phyloP scores from a whole-genome alignment of 257 asterid genomes.

The Cruciata laevipes region DNA sequence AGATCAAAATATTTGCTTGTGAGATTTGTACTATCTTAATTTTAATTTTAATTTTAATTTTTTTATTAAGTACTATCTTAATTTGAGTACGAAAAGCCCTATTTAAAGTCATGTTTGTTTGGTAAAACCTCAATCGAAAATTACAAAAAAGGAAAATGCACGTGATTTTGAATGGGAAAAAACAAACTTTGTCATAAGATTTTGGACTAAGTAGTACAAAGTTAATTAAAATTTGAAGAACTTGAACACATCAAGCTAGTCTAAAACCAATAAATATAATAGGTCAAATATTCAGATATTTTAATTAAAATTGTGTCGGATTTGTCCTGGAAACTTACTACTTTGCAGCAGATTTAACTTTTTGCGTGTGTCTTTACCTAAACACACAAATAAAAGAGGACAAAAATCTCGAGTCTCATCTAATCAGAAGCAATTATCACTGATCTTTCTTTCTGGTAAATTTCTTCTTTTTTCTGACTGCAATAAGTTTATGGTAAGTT shows the following conservation, averaged over 20 bases:
- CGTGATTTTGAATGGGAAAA: conserved; percentile 36
- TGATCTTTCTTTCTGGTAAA: background rate
- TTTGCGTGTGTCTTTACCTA: conserved; percentile 18
- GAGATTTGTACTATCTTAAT: background rate
- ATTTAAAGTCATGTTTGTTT: background rate
- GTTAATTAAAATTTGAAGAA: background rate
- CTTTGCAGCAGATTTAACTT: conserved; percentile 2
- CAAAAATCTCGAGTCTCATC: background rate
- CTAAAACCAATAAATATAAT: conserved; percentile 17
- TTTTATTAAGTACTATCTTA: background rate
- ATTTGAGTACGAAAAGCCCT: background rate
- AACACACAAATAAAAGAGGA: conserved; percentile 11
- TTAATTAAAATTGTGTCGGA: conserved; percentile 19
- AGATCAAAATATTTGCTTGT: too few relatives aligned
- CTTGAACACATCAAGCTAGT: background rate
- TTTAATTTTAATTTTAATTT: too few relatives aligned
- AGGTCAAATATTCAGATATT: background rate
- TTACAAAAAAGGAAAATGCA: conserved; percentile 15
- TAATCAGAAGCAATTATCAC: conserved; percentile 1
- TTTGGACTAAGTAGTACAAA: conserved; percentile 22
- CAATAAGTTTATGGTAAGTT: conserved; percentile 32
- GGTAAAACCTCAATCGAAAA: background rate
- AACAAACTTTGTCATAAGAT: conserved; percentile 30
- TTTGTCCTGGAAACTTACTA: conserved; percentile 17
- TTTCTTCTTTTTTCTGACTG: conserved; percentile 29